Conservation (phyloP, 1,139 yeast genomes). For the Candida glucosophila region DNA sequence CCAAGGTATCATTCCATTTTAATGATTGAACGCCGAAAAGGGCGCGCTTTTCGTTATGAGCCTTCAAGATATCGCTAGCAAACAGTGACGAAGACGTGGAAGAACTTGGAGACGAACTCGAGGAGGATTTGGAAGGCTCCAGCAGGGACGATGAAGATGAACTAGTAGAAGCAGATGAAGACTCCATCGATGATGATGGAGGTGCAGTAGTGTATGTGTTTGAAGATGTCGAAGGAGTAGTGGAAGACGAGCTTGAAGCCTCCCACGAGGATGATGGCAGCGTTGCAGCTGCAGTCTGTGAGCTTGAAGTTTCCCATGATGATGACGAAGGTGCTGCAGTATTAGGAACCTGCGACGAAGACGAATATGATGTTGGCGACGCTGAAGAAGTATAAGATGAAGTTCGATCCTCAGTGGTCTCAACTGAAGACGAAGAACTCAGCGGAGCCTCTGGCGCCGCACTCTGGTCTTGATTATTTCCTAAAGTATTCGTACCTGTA, state of each 20-base stretch:
- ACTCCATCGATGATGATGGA: slow-evolving; percentile 3
- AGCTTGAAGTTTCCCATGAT: too few relatives aligned
- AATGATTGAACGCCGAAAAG: slow-evolving; percentile 41
- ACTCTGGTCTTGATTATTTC: slow-evolving; percentile 6
- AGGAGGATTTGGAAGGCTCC: slow-evolving; percentile 15
- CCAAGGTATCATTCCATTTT: slow-evolving; percentile 40
- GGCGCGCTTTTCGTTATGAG: slow-evolving; percentile 47
- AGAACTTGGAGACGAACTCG: slow-evolving; percentile 9
- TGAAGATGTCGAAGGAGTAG: slow-evolving; percentile 6
- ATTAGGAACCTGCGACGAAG: too few relatives aligned
- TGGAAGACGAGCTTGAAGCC: slow-evolving; percentile 13
- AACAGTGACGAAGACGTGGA: slow-evolving; percentile 13
- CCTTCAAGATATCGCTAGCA: slow-evolving; percentile 29
- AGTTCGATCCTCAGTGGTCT: slow-evolving; percentile 3
- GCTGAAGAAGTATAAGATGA: slow-evolving; percentile 6
- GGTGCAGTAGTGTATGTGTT: slow-evolving; percentile 7
- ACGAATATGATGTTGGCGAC: too few relatives aligned
- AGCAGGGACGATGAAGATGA: slow-evolving; percentile 6
- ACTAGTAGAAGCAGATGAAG: slow-evolving; percentile 5
- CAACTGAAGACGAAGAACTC: too few relatives aligned
- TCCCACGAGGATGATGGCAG: too few relatives aligned
- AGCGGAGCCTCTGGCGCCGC: slow-evolving; percentile 5
- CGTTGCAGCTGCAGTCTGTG: too few relatives aligned
- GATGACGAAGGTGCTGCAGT: too few relatives aligned
- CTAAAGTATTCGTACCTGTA: slow-evolving; percentile 5